Percentiles rank a stretch among this genome's conserved stretches.
These are phyloP conservation scores for Stagonosporopsis vannaccii DNA, from an alignment of 2,329 filamentous ascomycete genomes.

Conservation along the genomic window DNA sequence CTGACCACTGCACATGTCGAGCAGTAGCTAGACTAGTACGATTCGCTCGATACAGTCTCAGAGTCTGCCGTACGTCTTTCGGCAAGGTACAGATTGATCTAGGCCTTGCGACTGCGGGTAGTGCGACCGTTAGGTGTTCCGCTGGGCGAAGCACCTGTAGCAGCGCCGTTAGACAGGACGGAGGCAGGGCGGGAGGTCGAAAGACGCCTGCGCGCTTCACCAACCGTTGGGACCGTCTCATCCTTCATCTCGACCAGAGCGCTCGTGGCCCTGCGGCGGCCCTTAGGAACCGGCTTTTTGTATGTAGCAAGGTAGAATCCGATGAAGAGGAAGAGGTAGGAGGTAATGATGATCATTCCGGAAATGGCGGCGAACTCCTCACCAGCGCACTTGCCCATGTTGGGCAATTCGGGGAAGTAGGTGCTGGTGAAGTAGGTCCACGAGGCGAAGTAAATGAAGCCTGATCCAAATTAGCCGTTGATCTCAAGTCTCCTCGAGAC, in stretches of 20 bases:
- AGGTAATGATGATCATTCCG: constrained; percentile 89
- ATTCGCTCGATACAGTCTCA: background rate
- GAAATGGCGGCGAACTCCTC: constrained; percentile 96
- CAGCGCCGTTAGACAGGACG: constrained; percentile 47
- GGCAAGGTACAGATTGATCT: constrained; percentile 37
- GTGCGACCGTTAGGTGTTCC: constrained; percentile 63
- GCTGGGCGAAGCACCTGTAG: constrained; percentile 55
- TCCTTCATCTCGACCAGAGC: constrained; percentile 83
- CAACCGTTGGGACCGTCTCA: constrained; percentile 67
- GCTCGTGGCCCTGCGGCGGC: constrained; percentile 79
- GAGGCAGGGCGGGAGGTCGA: constrained; percentile 51
- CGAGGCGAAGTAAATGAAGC: constrained; percentile 98
- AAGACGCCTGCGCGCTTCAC: constrained; percentile 60
- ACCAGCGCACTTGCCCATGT: constrained; percentile 84
- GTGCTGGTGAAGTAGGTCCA: constrained; percentile 96
- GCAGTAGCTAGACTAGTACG: background rate
- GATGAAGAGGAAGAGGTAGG: constrained; percentile 97
- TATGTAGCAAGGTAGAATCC: constrained; percentile 98
- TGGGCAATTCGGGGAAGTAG: constrained; percentile 87
- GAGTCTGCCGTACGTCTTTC: background rate
- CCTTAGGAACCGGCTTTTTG: constrained; percentile 81
- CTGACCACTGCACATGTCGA: background rate
- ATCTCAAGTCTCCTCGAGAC: background rate
- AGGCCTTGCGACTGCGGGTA: constrained; percentile 75
- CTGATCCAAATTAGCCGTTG: constrained; percentile 55